Base-by-base conservation (phyloP, 306 rosid genomes). In the Quercus ilex region DNA sequence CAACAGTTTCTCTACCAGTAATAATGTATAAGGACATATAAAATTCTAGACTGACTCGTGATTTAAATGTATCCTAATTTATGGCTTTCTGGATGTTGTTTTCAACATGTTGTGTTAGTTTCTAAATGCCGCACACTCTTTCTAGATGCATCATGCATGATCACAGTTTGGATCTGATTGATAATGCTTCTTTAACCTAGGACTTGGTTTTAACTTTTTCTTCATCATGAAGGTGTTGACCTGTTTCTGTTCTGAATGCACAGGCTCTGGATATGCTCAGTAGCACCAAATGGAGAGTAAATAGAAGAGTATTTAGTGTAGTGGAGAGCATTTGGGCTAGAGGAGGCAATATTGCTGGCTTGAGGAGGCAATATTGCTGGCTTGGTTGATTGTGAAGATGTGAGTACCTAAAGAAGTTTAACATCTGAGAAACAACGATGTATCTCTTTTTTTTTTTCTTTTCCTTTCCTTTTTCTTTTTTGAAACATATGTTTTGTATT, bases 221-320 rank as follows among this genome's bases (percentile, higher is more conserved):
- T 46, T 70, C 62, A 55, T 81, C 26, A 30, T 56, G 74, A 31
- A 25, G 18, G n/a, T 57, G 46, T 71, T 69, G 4, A 56, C 69
- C 38, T 9, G 3, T 67, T 73, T 33, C 26, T 75, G 5, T 20
- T 78, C 76, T 35, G 72, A 33, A 65, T 85, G 77, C 62, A 14
- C 87, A 91, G 98, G 94, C 98, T 65, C 87, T 93, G 78, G 98
- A 91, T 83, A 65, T 91, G 88, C 98, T 90, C 74, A 94, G 98
- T 69, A 90, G 74, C 83, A 90, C 97, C 83, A 93, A 93, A 77
- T 93, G 98, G 98, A 82, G 93, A 88, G 78, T 93, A 53, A 93
- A 91, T 77, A 89, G 77, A 84, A 93, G 81, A 84, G 84, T 93
- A 58, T 89, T 91, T 69, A 84, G 76, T 17, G 90, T 93, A 81